Percentiles rank a stretch among this genome's conserved stretches.
Conservation (phyloP, 805 yeast genomes). For the Saccharomyces paradoxus region DNA sequence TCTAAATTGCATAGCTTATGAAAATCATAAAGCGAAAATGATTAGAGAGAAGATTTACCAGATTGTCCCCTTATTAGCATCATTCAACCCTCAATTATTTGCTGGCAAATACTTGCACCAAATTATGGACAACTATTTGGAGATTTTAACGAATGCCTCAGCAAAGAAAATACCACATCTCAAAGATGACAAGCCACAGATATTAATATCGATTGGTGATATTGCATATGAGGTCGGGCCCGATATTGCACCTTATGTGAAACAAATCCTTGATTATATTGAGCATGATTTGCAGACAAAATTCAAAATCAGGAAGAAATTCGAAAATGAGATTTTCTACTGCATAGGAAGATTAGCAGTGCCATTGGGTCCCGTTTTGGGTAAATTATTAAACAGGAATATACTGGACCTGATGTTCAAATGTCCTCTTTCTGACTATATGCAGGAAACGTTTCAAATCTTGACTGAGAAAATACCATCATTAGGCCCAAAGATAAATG, state of each 20-base stretch:
- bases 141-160: constrained; percentile 62
- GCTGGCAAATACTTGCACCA: constrained; percentile 73
- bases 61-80: constrained; percentile 70
- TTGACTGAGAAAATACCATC: constrained; percentile 68
- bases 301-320: constrained; percentile 50
- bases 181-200: constrained; percentile 52
- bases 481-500: constrained; percentile 59
- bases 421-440: constrained; percentile 68
- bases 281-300: constrained; percentile 57
- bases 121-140: constrained; percentile 64
- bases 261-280: constrained; percentile 69
- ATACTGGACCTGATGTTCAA: constrained; percentile 67
- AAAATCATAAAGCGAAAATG: constrained; percentile 61
- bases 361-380: constrained; percentile 82
- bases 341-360: constrained; percentile 75
- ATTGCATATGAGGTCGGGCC: constrained; percentile 64
- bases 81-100: constrained; percentile 63
- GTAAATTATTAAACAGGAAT: constrained; percentile 73
- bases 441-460: constrained; percentile 63
- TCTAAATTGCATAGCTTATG: constrained; percentile 61
- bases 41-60: constrained; percentile 73
- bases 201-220: constrained; percentile 70
- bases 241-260: constrained; percentile 77
- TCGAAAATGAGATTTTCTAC: constrained; percentile 77
- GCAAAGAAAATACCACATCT: constrained; percentile 4